phyloP scores from a whole-genome alignment of 1,139 yeast species.

The Candida frijolesensis region DNA sequence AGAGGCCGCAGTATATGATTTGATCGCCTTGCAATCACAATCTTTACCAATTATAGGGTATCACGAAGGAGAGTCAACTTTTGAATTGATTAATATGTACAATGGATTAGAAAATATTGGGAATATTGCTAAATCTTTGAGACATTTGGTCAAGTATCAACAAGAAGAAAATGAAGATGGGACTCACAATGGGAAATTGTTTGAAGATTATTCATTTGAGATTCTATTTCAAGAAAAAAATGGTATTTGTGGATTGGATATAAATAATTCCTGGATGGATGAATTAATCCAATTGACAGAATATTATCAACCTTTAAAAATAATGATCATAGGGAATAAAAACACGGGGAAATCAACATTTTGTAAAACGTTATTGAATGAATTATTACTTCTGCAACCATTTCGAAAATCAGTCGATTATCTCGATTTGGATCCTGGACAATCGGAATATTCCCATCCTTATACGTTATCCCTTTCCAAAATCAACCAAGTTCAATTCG shows the following conservation, averaged over 20 bases:
- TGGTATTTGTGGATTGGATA: slow-evolving; percentile 27
- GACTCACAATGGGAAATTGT: slow-evolving; percentile 6
- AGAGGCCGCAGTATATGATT: slow-evolving; percentile 17
- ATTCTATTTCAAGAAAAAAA: slow-evolving; percentile 30
- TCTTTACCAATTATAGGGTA: slow-evolving; percentile 57
- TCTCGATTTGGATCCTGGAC: slow-evolving; percentile 90
- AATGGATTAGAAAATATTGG: slow-evolving; percentile 55
- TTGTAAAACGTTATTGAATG: slow-evolving; percentile 56
- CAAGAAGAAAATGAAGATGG: slow-evolving; percentile 17
- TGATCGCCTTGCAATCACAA: slow-evolving; percentile 55
- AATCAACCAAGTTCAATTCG: slow-evolving; percentile 26
- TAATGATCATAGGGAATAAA: slow-evolving; percentile 51
- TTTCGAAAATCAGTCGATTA: slow-evolving; percentile 36
- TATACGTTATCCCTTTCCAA: slow-evolving; percentile 60
- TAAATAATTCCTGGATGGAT: slow-evolving; percentile 25
- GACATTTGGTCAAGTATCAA: slow-evolving; percentile 32
- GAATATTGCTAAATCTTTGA: slow-evolving; percentile 50
- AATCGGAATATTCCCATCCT: slow-evolving; percentile 76
- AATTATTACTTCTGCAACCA: slow-evolving; percentile 24
- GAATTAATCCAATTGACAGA: slow-evolving; percentile 13
- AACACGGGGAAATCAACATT: slow-evolving; percentile 87
- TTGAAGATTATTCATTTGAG: slow-evolving; percentile 35
- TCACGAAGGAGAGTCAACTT: slow-evolving; percentile 38
- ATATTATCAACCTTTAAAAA: slow-evolving; percentile 12
- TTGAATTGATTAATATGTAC: slow-evolving; percentile 36